phyloP scores from a whole-genome alignment of 148 eudicot species.

The Hydrangea macrophylla region DNA sequence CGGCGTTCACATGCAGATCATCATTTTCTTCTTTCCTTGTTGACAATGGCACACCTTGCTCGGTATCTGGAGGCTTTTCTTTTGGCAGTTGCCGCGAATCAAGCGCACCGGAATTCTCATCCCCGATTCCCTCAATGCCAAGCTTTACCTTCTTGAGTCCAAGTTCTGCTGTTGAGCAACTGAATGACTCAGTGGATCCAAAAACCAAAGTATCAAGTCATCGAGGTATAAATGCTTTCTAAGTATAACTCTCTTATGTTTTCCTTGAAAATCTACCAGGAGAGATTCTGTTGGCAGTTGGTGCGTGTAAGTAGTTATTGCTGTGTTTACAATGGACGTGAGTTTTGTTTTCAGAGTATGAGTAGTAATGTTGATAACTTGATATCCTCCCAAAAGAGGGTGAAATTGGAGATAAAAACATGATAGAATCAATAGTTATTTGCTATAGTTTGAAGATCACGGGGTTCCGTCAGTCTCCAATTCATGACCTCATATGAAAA shows the following conservation, averaged over 20 bases:
- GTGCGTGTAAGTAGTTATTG: background rate
- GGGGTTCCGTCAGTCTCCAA: no score
- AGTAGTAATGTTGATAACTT: no score
- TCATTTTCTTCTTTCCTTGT: slow-evolving; percentile 57
- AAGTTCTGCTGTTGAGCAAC: slow-evolving; percentile 27
- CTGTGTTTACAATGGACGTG: no score
- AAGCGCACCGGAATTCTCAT: slow-evolving; percentile 28
- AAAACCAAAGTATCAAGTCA: slow-evolving; percentile 15
- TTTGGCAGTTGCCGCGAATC: slow-evolving; percentile 37
- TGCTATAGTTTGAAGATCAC: no score
- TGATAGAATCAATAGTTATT: no score
- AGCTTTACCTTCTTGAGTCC: slow-evolving; percentile 75
- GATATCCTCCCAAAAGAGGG: no score
- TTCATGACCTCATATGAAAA: no score
- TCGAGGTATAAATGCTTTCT: slow-evolving; percentile 30
- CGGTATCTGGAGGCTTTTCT: slow-evolving; percentile 32
- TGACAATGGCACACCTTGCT: slow-evolving; percentile 38
- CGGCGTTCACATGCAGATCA: slow-evolving; percentile 55
- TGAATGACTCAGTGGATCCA: slow-evolving; percentile 22
- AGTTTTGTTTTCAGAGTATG: no score
- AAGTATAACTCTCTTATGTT: background rate
- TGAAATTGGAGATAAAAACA: no score
- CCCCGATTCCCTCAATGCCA: slow-evolving; percentile 65
- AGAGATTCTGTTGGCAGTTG: background rate
- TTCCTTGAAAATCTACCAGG: no score